These are phyloP conservation scores for Saturnispora sanitii DNA, from an alignment of 805 yeast species.

Conservation along the genomic window DNA sequence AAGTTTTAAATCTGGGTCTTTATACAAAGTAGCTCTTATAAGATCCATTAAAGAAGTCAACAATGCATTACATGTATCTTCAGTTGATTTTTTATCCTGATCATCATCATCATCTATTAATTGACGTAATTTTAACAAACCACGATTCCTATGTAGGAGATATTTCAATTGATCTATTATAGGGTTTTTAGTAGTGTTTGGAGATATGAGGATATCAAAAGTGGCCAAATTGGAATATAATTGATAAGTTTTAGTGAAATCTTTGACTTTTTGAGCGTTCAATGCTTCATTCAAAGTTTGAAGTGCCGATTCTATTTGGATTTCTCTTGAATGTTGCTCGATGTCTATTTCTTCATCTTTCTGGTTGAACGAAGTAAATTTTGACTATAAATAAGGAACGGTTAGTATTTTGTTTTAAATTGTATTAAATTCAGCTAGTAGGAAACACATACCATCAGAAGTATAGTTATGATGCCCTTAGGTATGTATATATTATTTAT, in stretches of 20 bases:
- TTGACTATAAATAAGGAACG: slow-evolving; percentile 31
- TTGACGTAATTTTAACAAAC: slow-evolving; percentile 48
- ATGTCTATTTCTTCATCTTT: slow-evolving; percentile 70
- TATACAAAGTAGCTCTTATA: slow-evolving; percentile 51
- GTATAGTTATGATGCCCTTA: too few relatives aligned
- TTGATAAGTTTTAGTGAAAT: slow-evolving; percentile 39
- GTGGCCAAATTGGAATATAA: slow-evolving; percentile 55
- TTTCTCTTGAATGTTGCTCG: slow-evolving; percentile 85
- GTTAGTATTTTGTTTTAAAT: slow-evolving; percentile 3
- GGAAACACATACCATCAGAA: slow-evolving; percentile 6
- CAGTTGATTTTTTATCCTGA: neutral
- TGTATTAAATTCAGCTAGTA: too few relatives aligned
- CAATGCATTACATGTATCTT: slow-evolving; percentile 11
- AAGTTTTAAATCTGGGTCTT: slow-evolving; percentile 54
- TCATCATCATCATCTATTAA: slow-evolving; percentile 1
- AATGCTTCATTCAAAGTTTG: slow-evolving; percentile 66
- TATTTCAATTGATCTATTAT: slow-evolving; percentile 66
- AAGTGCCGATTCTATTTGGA: slow-evolving; percentile 82
- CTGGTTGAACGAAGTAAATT: slow-evolving; percentile 72
- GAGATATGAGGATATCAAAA: slow-evolving; percentile 52
- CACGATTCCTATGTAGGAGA: slow-evolving; percentile 73
- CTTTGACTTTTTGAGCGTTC: slow-evolving; percentile 40
- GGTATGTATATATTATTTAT: neutral
- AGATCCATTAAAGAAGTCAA: slow-evolving; percentile 45
- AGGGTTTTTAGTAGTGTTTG: slow-evolving; percentile 39